Evolutionary conservation across 2,329 filamentous ascomycete species (phyloP).

Genomic region (Aspergillus calidoustus): DNA sequence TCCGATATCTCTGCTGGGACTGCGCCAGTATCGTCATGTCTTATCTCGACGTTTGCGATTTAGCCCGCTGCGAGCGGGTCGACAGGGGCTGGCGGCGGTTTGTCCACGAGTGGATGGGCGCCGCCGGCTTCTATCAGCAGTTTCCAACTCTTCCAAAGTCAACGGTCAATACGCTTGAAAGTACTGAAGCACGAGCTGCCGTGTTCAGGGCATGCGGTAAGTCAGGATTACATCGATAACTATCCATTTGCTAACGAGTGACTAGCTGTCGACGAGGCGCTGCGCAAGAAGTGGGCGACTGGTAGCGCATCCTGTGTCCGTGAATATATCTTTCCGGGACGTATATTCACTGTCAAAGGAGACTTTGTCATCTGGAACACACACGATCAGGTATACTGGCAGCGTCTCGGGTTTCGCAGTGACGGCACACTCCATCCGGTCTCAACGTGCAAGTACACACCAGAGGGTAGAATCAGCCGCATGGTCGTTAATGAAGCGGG

Average conservation of each 20-base stretch:
- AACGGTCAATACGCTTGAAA: not conserved
- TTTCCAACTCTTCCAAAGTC: not conserved
- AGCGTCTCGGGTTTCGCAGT: not conserved
- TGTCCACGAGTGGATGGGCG: not conserved
- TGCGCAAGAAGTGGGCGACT: not conserved
- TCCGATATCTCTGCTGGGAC: not conserved
- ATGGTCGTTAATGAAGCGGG: not conserved
- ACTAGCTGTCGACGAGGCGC: not conserved
- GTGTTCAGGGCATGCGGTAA: not conserved
- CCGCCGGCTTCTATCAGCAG: not conserved
- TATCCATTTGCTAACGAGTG: not conserved
- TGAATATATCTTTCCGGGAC: not conserved
- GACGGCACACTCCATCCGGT: not conserved
- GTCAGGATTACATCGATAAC: fast-evolving
- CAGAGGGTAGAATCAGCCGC: not conserved
- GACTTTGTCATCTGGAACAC: not conserved
- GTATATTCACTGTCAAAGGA: not conserved
- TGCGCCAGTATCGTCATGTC: not conserved
- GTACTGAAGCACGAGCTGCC: not conserved
- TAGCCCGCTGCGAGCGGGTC: not conserved
- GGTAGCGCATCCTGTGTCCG: not conserved
- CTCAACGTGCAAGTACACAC: not conserved
- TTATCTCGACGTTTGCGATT: not conserved
- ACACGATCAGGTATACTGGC: not conserved
- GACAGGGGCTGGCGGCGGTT: not conserved